Evolutionary conservation across 106 monocot species (phyloP).

Genomic region (Posidonia australis): DNA sequence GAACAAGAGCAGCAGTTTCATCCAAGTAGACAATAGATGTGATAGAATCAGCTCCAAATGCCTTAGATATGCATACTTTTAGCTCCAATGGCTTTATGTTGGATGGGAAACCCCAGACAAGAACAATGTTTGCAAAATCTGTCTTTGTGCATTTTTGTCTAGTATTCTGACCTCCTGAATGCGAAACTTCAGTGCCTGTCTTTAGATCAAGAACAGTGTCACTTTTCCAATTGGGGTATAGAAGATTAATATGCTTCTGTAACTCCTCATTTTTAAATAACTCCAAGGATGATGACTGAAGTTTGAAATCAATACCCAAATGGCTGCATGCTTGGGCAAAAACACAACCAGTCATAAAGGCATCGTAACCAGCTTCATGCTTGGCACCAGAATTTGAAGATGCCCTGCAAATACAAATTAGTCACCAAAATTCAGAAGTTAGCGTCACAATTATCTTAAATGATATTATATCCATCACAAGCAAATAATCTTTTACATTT

Average conservation of each 20-base stretch:
- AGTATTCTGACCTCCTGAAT: constrained; percentile 15
- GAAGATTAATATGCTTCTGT: constrained; percentile 53
- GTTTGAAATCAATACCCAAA: constrained; percentile 70
- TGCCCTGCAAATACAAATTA: constrained; percentile 25
- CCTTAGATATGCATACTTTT: constrained; percentile 44
- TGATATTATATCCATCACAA: no score
- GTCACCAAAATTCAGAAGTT: not conserved
- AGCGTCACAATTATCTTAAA: not conserved
- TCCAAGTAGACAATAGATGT: constrained; percentile 64
- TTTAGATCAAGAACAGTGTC: constrained; percentile 61
- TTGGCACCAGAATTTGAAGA: constrained; percentile 71
- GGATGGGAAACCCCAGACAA: constrained; percentile 74
- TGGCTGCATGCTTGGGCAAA: constrained; percentile 72
- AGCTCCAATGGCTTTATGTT: constrained; percentile 46
- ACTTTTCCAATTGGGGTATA: constrained; percentile 72
- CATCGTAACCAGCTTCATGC: constrained; percentile 98
- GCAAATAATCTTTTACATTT: no score
- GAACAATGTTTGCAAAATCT: constrained; percentile 41
- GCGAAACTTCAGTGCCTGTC: constrained; percentile 45
- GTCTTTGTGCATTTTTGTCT: constrained; percentile 42
- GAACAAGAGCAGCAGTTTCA: constrained; percentile 55
- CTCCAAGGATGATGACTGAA: constrained; percentile 16
- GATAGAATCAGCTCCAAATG: constrained; percentile 53
- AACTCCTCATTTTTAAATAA: constrained; percentile 40
- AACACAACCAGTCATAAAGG: constrained; percentile 97